Evolutionary conservation across 2,329 filamentous ascomycete species (phyloP), one percentile per base, ranked within the genome.

Genomic region (Aplosporella prunicola): DNA sequence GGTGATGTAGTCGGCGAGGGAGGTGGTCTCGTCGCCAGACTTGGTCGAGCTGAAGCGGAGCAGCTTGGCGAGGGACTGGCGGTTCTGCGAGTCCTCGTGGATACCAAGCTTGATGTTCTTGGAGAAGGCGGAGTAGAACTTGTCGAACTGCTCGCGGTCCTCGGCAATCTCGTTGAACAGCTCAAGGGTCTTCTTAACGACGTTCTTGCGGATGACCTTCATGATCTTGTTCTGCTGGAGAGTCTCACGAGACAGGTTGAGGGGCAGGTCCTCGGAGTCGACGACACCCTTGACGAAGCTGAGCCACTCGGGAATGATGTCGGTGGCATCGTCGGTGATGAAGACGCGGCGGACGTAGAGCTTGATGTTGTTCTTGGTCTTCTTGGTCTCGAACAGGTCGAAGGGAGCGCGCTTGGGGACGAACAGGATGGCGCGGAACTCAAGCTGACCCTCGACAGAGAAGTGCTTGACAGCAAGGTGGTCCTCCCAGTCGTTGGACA

Each of bases 331-430:
- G 54, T 98, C 91, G 45, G 91, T 98, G 76, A 98, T 98, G 83
- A 98, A 98, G 68, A 98, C 91, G 66, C 91, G 91, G 67, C 91
- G 89, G 61, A 98, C 91, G 72, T 98, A 98, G 57, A 98, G 82
- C 82, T 98, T 98, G 80, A 98, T 96, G 83, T 98, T 98, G 84
- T 96, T 98, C 87, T 98, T 98, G 63, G 89, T 95, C 83, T 95
- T 94, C 86, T 98, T 98, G 64, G 89, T 95, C 83, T 98, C 91
- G 67, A 98, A 98, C 47, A 98, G 84, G 62, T 98, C 91, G 68
- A 98, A 98, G 57, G 91, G 91, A 67, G 91, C 91, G 59, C 91
- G 89, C 85, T 98, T 96, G 64, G 91, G 91, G 39, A 98, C 89
- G 75, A 93, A 98, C 64, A 98, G 87, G 68, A 98, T 94, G 51